phyloP scores from a whole-genome alignment of 2,329 filamentous ascomycete genomes.

The Epichloe hybrida region DNA sequence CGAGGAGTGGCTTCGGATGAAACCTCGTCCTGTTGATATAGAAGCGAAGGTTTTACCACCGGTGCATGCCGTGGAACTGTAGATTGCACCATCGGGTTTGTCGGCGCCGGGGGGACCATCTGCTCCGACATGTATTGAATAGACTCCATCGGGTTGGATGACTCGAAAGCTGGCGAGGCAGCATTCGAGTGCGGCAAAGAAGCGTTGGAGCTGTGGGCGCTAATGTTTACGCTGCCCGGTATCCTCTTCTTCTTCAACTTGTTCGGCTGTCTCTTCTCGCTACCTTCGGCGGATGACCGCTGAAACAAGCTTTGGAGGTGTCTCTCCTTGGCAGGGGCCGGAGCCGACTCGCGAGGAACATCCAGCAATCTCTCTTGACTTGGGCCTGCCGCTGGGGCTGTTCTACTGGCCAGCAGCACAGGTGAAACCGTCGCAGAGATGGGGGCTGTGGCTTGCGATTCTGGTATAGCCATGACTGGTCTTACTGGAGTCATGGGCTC shows the following conservation, averaged over 20 bases:
- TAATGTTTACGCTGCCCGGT: conserved; percentile 64
- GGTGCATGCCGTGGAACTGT: neutral
- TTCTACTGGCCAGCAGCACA: conserved; percentile 15
- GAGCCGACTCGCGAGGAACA: conserved; percentile 28
- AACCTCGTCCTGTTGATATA: conserved; percentile 15
- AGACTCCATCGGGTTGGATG: conserved; percentile 32
- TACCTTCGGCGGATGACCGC: conserved; percentile 46
- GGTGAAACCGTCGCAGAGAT: conserved; percentile 16
- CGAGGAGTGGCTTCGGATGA: conserved; percentile 33
- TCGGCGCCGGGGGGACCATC: neutral
- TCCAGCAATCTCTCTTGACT: conserved; percentile 37
- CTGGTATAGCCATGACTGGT: conserved; percentile 10
- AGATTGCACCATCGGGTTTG: neutral
- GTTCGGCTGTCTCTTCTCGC: conserved; percentile 63
- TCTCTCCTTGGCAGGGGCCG: conserved; percentile 51
- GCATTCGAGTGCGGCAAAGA: conserved; percentile 45
- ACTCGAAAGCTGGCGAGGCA: conserved; percentile 33
- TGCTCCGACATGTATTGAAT: conserved; percentile 5
- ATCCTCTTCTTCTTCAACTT: conserved; percentile 81
- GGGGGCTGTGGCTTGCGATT: conserved; percentile 11
- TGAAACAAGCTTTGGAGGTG: conserved; percentile 59
- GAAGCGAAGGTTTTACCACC: conserved; percentile 6
- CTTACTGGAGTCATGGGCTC: conserved; percentile 25
- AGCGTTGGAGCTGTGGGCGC: conserved; percentile 78
- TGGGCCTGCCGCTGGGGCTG: conserved; percentile 22